Evolutionary conservation across 257 asterid species (phyloP).

Genomic region (Gentiana macrophylla): DNA sequence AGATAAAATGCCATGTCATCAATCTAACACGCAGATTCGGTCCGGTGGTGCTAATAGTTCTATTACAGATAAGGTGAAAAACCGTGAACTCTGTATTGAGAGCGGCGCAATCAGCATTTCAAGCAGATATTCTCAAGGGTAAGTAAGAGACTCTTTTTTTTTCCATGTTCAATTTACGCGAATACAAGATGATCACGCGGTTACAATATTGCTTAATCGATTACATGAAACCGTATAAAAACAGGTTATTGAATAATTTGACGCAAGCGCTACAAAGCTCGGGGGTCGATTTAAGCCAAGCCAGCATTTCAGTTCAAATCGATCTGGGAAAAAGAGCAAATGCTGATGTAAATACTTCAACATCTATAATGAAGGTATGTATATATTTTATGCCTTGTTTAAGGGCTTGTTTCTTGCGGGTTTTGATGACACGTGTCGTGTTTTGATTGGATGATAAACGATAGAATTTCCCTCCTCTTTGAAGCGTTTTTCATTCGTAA

Average conservation of each 20-base stretch:
- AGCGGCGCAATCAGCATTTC: slow-evolving; percentile 80
- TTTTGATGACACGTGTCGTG: too few species aligned
- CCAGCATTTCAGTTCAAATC: slow-evolving; percentile 81
- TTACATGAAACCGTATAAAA: background rate
- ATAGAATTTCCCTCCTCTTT: too few species aligned
- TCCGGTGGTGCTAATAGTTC: slow-evolving; percentile 22
- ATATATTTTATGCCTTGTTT: background rate
- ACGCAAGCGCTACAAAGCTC: slow-evolving; percentile 74
- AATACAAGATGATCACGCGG: too few species aligned
- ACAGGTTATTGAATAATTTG: slow-evolving; percentile 74
- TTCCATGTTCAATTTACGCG: background rate
- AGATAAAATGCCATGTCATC: slow-evolving; percentile 20
- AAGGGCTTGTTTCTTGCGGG: background rate
- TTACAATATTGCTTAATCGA: background rate
- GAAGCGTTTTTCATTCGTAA: too few species aligned
- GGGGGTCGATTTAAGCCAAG: slow-evolving; percentile 77
- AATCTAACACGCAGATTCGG: slow-evolving; percentile 35
- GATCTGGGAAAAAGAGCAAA: slow-evolving; percentile 66
- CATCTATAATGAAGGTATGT: slow-evolving; percentile 48
- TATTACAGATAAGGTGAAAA: slow-evolving; percentile 31
- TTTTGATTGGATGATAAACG: too few species aligned
- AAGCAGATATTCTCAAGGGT: slow-evolving; percentile 75
- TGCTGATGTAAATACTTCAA: slow-evolving; percentile 33
- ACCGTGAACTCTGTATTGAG: slow-evolving; percentile 42
- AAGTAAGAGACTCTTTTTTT: slow-evolving; percentile 4